Evolutionary conservation across 257 asterid genomes (phyloP).

Genomic region (Vinca minor): DNA sequence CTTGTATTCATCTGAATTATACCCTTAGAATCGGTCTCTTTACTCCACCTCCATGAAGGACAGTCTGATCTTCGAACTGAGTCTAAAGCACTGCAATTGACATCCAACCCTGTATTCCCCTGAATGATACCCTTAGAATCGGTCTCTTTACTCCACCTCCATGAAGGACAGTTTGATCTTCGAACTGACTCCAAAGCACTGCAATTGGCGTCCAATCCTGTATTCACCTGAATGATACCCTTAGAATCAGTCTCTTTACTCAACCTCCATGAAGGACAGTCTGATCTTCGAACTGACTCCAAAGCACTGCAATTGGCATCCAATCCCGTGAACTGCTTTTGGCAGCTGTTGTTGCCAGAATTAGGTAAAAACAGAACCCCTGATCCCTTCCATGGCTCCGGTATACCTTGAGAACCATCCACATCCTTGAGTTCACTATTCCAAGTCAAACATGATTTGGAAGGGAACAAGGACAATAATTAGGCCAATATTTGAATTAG

Average conservation of each 20-base stretch:
- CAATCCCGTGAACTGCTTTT: conserved; percentile 13
- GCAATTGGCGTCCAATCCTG: too few relatives aligned
- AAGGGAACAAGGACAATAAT: neutral
- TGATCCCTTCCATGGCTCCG: conserved; percentile 16
- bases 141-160: too few relatives aligned
- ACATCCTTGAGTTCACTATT: conserved; percentile 30
- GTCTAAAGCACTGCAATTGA: conserved; percentile 1
- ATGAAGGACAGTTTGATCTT: too few relatives aligned
- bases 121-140: too few relatives aligned
- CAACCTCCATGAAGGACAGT: conserved; percentile 9
- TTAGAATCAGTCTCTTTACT: conserved; percentile 17
- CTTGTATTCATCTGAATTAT: too few relatives aligned
- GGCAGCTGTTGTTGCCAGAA: conserved; percentile 1
- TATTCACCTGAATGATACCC: too few relatives aligned
- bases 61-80: conserved; percentile 20
- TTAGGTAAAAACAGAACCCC: conserved; percentile 8
- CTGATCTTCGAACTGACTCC: conserved; percentile 20
- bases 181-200: too few relatives aligned
- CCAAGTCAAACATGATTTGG: conserved; percentile 1
- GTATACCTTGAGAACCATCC: conserved; percentile 19
- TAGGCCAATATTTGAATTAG: neutral
- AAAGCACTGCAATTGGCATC: conserved; percentile 6
- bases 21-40: conserved; percentile 14
- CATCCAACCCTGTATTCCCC: conserved; percentile 16
- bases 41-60: conserved; percentile 15